Evolutionary conservation across 2,329 filamentous ascomycete genomes (phyloP), one percentile per base, ranked within the genome.

Genomic region (Paradendryphiella salina): DNA sequence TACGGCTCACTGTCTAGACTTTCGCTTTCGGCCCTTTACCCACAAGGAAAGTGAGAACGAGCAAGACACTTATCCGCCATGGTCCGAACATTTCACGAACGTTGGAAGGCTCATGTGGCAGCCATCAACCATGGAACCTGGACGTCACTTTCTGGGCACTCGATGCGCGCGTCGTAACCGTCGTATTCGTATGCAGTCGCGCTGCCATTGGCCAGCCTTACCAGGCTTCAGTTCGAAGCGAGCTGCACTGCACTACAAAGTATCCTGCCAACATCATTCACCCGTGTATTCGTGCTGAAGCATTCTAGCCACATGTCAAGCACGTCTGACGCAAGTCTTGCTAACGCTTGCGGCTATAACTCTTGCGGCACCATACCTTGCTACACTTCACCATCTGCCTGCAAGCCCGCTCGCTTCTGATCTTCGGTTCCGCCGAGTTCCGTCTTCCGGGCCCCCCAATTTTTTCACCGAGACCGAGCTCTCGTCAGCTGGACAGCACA

Each of bases 401-500:
- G 48, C 40, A 50, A 38, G 46, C 49, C 49, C 36, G 23, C 45
- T 26, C 34, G 48, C 35, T 41, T 46, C 50, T 33, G 33, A 49
- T 44, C 38, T 28, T 49, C 50, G 50, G 45, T 44, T 49, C 34
- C 46, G 38, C 29, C 14, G 35, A 20, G 39, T 17, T 52, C 50
- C 50, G 50, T 20, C 9, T 35, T 31, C 50, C 45, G 42, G 32
- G 28, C 50, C 6, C 15, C 35, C 18, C 45, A 21, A 40, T 35
- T 35, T 49, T 44, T 39, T 33, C 21, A 31, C 45, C 49, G 50
- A 54, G 50, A 48, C 58, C 56, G 52, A 49, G 23, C 43, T 50
- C 43, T 52, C 50, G 57, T 60, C 53, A 57, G 50, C 50, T 58
- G 50, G 18, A 45, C 33, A 45, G 34, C 44, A 17, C 38, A 46